A percentile compares a stretch with the other conserved stretches of the same genome.
These are phyloP conservation scores for Aureobasidium sp. DNA, from an alignment of 2,329 filamentous ascomycete species.

Conservation along the genomic window DNA sequence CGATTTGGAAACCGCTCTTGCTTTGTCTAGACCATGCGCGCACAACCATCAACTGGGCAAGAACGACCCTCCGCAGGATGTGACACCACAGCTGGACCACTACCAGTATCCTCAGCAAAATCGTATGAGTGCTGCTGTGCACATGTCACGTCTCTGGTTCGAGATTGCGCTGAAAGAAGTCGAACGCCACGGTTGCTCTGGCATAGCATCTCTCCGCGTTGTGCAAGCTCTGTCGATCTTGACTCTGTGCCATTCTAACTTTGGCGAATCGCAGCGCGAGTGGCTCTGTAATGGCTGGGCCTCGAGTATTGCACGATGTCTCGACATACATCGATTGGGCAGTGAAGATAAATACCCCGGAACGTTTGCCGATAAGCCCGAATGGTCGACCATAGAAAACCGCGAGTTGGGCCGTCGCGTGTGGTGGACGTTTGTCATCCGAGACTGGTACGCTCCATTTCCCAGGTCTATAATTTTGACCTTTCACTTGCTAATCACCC, in stretches of 20 bases:
- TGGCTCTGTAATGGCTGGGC: conserved; percentile 17
- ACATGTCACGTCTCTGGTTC: conserved; percentile 21
- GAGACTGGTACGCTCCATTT: conserved; percentile 21
- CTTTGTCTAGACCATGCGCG: conserved; percentile 17
- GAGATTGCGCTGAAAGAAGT: conserved; percentile 19
- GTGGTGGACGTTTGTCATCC: conserved; percentile 21
- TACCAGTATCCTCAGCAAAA: conserved; percentile 10
- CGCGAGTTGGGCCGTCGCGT: conserved; percentile 21
- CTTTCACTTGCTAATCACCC: too few species aligned
- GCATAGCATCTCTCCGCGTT: background rate
- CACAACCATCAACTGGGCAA: too few species aligned
- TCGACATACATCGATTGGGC: conserved; percentile 21
- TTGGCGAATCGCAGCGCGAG: conserved; percentile 19
- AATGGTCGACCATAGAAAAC: conserved; percentile 15
- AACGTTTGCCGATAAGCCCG: background rate
- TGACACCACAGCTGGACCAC: conserved; percentile 10
- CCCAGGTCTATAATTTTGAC: too few species aligned
- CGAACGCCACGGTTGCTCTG: conserved; percentile 10
- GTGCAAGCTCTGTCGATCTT: conserved; percentile 20
- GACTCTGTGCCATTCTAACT: conserved; percentile 20
- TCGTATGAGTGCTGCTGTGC: conserved; percentile 10
- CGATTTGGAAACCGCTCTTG: conserved; percentile 18
- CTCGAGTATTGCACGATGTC: conserved; percentile 14
- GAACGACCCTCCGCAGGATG: too few species aligned
- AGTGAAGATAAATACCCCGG: background rate